Evolutionary conservation across 176 grass and related monocot species (phyloP).

Genomic region (Phragmites australis): DNA sequence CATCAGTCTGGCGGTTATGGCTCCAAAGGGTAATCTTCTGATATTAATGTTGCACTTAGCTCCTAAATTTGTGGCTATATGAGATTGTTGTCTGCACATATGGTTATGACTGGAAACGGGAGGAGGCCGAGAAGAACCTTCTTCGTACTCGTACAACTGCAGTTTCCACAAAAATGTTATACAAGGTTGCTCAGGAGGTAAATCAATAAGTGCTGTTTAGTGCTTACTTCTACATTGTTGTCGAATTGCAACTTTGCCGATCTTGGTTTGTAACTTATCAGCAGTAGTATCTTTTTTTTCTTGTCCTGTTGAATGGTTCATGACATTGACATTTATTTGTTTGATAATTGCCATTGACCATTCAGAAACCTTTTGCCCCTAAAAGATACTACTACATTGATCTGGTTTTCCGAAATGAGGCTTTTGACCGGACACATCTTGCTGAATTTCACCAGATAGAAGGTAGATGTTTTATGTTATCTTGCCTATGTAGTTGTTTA

Average conservation of each 20-base stretch:
- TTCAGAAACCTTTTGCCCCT: slow-evolving; percentile 77
- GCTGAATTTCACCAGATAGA: slow-evolving; percentile 99
- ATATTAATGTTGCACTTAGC: slow-evolving; percentile 20
- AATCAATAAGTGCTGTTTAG: slow-evolving; percentile 13
- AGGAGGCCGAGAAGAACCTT: slow-evolving; percentile 95
- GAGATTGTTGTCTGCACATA: slow-evolving; percentile 56
- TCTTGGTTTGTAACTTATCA: slow-evolving; percentile 25
- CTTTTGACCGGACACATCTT: slow-evolving; percentile 94
- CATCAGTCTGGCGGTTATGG: slow-evolving; percentile 87
- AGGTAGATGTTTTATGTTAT: slow-evolving; percentile 45
- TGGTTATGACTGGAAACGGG: slow-evolving; percentile 96
- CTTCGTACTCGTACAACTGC: slow-evolving; percentile 96
- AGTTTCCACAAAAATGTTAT: slow-evolving; percentile 96
- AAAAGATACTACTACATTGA: slow-evolving; percentile 98
- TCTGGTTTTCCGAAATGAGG: slow-evolving; percentile 94
- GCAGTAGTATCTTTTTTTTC: not conserved
- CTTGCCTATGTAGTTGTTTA: not conserved
- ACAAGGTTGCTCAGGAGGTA: slow-evolving; percentile 92
- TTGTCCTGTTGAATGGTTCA: slow-evolving; percentile 18
- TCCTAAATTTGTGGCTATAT: slow-evolving; percentile 31
- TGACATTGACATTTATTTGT: slow-evolving; percentile 18
- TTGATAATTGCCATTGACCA: not conserved
- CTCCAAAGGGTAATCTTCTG: slow-evolving; percentile 71
- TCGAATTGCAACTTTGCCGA: not conserved
- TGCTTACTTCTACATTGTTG: not conserved